These are phyloP conservation scores for Didymella arachidicola DNA, from an alignment of 2,329 filamentous ascomycete species.

Conservation along the genomic window DNA sequence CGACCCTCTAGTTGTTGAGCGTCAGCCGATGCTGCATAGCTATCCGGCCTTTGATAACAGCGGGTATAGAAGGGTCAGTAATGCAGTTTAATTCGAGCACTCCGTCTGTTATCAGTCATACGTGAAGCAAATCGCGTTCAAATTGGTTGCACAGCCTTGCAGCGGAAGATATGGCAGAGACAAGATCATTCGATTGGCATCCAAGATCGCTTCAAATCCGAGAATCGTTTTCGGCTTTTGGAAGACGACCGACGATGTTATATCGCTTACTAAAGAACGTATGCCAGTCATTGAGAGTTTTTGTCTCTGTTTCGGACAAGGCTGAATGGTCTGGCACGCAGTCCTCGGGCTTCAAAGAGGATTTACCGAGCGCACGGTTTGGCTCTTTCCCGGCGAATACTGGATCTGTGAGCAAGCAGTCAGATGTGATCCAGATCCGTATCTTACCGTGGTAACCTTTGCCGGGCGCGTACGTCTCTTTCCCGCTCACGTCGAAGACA, in stretches of 20 bases:
- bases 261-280: conserved; percentile 98
- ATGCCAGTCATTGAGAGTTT: conserved; percentile 86
- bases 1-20: background rate
- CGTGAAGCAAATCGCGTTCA: background rate
- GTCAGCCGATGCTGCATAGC: background rate
- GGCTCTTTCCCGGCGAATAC: conserved; percentile 97
- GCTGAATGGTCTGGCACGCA: conserved; percentile 82
- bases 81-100: background rate
- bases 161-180: background rate
- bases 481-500: conserved; percentile 92
- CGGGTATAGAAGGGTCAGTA: background rate
- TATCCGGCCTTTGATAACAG: background rate
- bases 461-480: conserved; percentile 82
- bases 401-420: conserved; percentile 49
- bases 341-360: conserved; percentile 85
- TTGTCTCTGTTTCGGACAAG: conserved; percentile 83
- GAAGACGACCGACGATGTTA: conserved; percentile 75
- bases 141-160: background rate
- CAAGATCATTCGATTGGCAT: background rate
- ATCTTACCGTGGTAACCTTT: conserved; percentile 83
- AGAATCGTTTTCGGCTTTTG: conserved; percentile 27
- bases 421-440: background rate
- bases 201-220: conserved; percentile 24
- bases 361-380: conserved; percentile 87
- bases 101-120: background rate